Evolutionary conservation across 352 stramenopile species (phyloP).

Genomic region (Pythium sukuiense): DNA sequence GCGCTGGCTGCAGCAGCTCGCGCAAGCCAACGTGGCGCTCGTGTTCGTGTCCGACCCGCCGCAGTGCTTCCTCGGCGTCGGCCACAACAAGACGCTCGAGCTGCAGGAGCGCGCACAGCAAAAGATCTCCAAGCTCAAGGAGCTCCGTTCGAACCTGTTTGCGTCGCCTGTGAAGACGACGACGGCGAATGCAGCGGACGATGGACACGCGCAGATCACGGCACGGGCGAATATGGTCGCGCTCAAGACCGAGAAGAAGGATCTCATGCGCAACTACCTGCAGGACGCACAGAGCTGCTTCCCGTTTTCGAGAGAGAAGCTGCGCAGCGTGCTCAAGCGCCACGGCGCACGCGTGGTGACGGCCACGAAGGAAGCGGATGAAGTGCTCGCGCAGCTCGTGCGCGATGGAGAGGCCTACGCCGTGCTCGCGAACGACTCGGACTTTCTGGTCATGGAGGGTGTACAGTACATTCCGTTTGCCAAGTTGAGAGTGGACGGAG

Average conservation of each 20-base stretch:
- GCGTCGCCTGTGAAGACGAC: conserved; percentile 2
- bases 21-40: conserved; percentile 42
- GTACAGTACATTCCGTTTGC: conserved; percentile 82
- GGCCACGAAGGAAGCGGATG: conserved; percentile 69
- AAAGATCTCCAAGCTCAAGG: conserved; percentile 49
- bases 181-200: background rate
- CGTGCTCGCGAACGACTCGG: conserved; percentile 82
- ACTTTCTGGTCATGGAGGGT: conserved; percentile 86
- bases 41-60: conserved; percentile 77
- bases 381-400: conserved; percentile 70
- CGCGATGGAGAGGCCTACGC: conserved; percentile 51
- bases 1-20: conserved; percentile 37
- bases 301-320: conserved; percentile 70
- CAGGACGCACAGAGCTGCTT: conserved; percentile 72
- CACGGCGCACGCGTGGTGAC: conserved; percentile 52
- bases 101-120: conserved; percentile 53
- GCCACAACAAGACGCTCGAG: conserved; percentile 65
- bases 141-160: conserved; percentile 40
- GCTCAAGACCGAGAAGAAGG: conserved; percentile 18
- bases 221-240: conserved; percentile 1
- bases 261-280: conserved; percentile 34
- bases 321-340: conserved; percentile 56
- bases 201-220: background rate
- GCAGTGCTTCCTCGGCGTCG: conserved; percentile 67
- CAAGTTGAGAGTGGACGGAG: conserved; percentile 37